These are phyloP conservation scores for Trichoderma atrobrunneum DNA, from an alignment of 2,329 filamentous ascomycete species.

Conservation along the genomic window DNA sequence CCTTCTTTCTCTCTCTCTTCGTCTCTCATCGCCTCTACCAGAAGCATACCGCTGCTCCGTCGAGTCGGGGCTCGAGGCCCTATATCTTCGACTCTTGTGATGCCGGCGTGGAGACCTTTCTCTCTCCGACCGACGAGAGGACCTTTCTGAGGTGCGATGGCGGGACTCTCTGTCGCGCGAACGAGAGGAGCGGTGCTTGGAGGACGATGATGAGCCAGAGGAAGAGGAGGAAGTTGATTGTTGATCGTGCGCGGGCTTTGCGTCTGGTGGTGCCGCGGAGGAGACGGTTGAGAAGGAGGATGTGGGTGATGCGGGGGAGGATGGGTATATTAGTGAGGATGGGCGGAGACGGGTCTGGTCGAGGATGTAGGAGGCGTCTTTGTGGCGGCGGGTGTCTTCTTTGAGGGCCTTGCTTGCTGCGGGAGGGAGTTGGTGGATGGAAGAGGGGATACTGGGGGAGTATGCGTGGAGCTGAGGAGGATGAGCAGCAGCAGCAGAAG, in stretches of 20 bases:
- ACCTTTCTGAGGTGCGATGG: neutral
- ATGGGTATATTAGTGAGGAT: neutral
- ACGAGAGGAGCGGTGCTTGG: slow-evolving; percentile 5
- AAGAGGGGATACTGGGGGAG: neutral
- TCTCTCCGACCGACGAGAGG: neutral
- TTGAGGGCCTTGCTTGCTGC: slow-evolving; percentile 9
- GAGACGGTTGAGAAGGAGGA: neutral
- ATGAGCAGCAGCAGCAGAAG: neutral
- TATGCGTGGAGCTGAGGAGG: neutral
- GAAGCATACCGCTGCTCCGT: neutral
- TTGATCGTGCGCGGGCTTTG: neutral
- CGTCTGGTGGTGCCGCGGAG: neutral
- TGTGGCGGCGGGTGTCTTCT: slow-evolving; percentile 14
- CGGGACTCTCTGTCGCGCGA: neutral
- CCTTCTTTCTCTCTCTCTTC: neutral
- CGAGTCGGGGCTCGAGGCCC: neutral
- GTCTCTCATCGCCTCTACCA: neutral
- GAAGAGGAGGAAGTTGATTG: neutral
- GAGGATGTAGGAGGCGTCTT: slow-evolving; percentile 6
- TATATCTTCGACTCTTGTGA: neutral
- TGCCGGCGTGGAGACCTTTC: neutral
- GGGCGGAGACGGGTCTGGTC: slow-evolving; percentile 2
- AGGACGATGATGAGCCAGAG: neutral
- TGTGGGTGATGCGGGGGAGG: neutral
- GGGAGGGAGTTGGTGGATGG: slow-evolving; percentile 4